Evolutionary conservation across 2,329 filamentous ascomycete genomes (phyloP), one percentile per base, ranked within the genome.

Genomic region (Trichoderma atroviride): DNA sequence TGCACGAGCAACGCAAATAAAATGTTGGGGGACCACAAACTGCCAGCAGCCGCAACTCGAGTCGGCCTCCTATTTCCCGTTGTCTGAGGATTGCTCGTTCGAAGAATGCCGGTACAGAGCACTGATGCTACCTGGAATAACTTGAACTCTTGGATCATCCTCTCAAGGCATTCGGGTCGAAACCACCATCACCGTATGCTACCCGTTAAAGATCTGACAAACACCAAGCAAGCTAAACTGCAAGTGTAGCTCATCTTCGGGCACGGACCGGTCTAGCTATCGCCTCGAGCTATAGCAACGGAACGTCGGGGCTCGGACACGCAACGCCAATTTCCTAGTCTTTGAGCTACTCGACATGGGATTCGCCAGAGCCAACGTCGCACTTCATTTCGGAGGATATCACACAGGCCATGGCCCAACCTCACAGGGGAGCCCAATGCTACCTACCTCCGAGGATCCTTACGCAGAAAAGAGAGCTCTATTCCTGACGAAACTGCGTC

Each of bases 171-270:
- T 19, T 14, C 19, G 9, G 29, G 29, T 64, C 24, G 24, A n/a
- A 53, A 50, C 31, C 11, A 13, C 31, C 31, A 11, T 37, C 50
- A 13, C 50, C 62, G 19, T 22, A 55, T 40, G 40, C 40, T n/a
- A 65, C 35, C 53, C 63, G 64, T 59, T 52, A 58, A 9, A 59
- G 64, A 59, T 67, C 64, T 59, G 40, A 67, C 55, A 59, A 40
- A 67, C 55, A 59, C 47, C 55, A 22, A 4, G 10, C 35, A 35
- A 52, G 37, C 64, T 67, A 67, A 43, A 52, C 55, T 29, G n/a
- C 37, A 6, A 33, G 53, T 16, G 47, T 66, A 14, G 37, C 64
- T n/a, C 40, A 58, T 59, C 37, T 57, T 24, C 19, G 35, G 63
- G 53, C 63, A 66, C 63, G 63, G 53, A 58, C 53, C 63, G 52